Evolutionary conservation across 2,329 filamentous ascomycete genomes (phyloP), one percentile per base, ranked within the genome.

Genomic region (Colletotrichum plurivorum): DNA sequence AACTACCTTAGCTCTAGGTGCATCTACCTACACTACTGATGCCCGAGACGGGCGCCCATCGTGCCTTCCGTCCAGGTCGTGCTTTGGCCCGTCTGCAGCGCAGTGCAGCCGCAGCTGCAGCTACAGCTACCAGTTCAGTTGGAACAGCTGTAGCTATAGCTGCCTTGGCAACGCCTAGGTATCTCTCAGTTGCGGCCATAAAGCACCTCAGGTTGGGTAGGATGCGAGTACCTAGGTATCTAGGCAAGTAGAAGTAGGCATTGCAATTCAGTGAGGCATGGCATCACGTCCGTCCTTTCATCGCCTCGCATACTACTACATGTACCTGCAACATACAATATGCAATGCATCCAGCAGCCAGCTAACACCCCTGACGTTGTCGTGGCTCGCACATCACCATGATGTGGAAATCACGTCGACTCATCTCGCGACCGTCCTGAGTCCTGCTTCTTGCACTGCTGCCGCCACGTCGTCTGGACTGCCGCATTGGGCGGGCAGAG

Each of bases 1-100:
- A 25, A 36, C 8, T 36, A 9, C 7, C 31, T 36, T 36, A 3
- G 31, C 31, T 10, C 31, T 36, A 36, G 10, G 8, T 10, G 31
- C 10, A 10, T 10, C 31, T 53, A 51, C 48, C 20, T 51, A 36
- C 31, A 8, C 10, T 10, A 8, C 31, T 36, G 58, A 68, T 58
- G 65, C 65, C 65, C 65, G 65, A 64, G 25, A 57, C 60, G 60
- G 65, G 65, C 60, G 53, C 60, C 43, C 48, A 53, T 36, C 16
- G 3, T 27, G 41, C 41, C 16, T 18, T 52, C 45, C 45, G 18
- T n/a, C n/a, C n/a, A n/a, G n/a, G n/a, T 18, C 16, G 25, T 57
- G 52, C 54, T 36, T 22, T 49, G 46, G 18, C n/a, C 25, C 13
- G 16, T 15, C 20, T 52, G 22, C 20, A 52, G 13, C 12, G 45